Percentiles rank a stretch among this genome's conserved stretches.
Conservation (phyloP, 148 eudicot genomes). For the Pharnaceum exiguum region DNA sequence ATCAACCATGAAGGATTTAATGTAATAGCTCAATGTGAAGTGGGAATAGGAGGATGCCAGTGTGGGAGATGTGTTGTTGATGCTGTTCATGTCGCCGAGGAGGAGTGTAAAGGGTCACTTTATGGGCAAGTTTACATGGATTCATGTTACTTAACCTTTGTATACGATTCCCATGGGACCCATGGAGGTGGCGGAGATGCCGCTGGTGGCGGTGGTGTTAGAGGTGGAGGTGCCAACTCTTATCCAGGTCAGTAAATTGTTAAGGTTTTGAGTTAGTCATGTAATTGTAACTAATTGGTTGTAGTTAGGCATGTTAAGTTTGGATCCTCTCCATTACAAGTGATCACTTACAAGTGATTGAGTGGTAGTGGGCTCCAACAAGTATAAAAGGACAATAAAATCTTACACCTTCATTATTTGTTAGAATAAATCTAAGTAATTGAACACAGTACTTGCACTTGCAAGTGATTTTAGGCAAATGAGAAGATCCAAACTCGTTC, state of each 20-base stretch:
- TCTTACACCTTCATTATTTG: too few relatives aligned
- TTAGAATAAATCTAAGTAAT: too few relatives aligned
- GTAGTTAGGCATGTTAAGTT: too few relatives aligned
- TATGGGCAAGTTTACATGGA: conserved; percentile 42
- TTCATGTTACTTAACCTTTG: conserved; percentile 37
- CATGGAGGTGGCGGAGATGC: background rate
- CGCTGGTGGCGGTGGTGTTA: background rate
- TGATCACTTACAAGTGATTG: too few relatives aligned
- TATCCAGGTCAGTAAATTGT: conserved; percentile 8
- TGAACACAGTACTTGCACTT: too few relatives aligned
- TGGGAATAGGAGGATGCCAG: conserved; percentile 30
- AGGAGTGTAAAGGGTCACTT: conserved; percentile 38
- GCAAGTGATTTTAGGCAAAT: too few relatives aligned
- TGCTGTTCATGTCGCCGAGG: conserved; percentile 33
- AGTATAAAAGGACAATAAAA: too few relatives aligned
- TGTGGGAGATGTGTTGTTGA: conserved; percentile 44
- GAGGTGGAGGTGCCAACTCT: background rate
- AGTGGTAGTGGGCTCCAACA: too few relatives aligned
- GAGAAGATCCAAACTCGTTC: too few relatives aligned
- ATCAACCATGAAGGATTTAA: conserved; percentile 20
- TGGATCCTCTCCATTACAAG: too few relatives aligned
- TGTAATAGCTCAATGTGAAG: conserved; percentile 44
- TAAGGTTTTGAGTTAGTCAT: too few relatives aligned
- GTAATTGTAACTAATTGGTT: too few relatives aligned
- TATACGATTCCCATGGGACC: conserved; percentile 7